Evolutionary conservation across 164 flowering plant genomes (phyloP), one percentile per base, ranked within the genome.

Genomic region (Sextonia rubra): DNA sequence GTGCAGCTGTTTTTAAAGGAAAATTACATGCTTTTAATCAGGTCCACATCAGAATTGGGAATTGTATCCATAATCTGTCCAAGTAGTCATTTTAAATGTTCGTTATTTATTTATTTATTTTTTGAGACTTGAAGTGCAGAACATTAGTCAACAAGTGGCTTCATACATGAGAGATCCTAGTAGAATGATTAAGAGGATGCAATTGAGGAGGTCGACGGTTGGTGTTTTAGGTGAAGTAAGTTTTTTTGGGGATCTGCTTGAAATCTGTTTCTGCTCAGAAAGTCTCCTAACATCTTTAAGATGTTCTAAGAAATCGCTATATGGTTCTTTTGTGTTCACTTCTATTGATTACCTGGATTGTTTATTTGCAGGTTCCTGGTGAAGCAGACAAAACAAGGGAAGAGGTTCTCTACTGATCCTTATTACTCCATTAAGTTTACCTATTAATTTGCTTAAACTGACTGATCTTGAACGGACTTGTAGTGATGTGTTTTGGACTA

Each of bases 131-230:
- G n/a, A n/a, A 49, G 44, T 72, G 66, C 85, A 93, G 98, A 87
- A 89, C 83, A 87, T 93, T 66, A 96, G 99, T 76, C 90, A 87
- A 70, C 98, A 96, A 86, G 98, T 96, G 27, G 89, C 97, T 76
- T 68, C 80, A 18, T 85, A 88, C 71, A 93, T 96, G 98, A 89
- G 97, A 80, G 98, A 96, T 80, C 99, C 99, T 49, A 90, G 91
- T 80, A 91, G 89, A 83, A 87, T 90, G 91, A 78, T 90, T 17
- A 89, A 87, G 78, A 86, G 93, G 72, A 95, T 95, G 99, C 98
- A 89, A 75, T 79, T 80, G 73, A 85, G 83, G 75, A 87, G 91
- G 75, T 87, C 94, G 14, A 71, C 84, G 2, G 85, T 89, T 73
- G 82, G 82, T 62, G 69, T 88, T 60, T 84, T 95, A 79, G 98